phyloP scores from a whole-genome alignment of 2,329 filamentous ascomycete genomes.

The Colletotrichum tanaceti region DNA sequence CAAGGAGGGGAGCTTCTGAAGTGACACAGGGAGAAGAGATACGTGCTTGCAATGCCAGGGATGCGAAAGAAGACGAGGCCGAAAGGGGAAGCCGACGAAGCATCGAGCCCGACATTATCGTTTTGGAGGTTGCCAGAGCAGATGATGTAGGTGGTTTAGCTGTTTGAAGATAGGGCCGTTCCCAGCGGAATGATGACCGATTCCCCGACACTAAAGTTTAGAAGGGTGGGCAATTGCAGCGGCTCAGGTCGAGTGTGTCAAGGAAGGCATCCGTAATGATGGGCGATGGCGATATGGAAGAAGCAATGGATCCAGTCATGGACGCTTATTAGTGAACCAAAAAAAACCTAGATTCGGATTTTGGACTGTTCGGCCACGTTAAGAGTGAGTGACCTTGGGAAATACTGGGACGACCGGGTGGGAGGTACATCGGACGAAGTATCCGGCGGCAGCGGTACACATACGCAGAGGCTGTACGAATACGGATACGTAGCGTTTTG shows the following conservation, averaged over 20 bases:
- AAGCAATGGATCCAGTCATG: constrained; percentile 20
- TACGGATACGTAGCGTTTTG: not conserved
- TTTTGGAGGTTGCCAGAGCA: constrained; percentile 3
- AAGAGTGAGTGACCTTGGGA: not conserved
- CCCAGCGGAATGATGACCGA: constrained; percentile 1
- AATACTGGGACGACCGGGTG: not conserved
- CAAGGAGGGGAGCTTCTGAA: constrained; percentile 1
- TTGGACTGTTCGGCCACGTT: not conserved
- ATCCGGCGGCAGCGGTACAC: not conserved
- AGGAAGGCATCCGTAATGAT: constrained; percentile 8
- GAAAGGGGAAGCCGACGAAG: constrained; percentile 23
- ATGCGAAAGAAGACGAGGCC: constrained; percentile 1
- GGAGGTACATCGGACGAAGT: not conserved
- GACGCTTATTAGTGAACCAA: no score
- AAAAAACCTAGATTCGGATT: no score
- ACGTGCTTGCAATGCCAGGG: not conserved
- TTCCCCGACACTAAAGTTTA: not conserved
- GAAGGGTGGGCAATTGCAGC: not conserved
- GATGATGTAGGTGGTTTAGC: not conserved
- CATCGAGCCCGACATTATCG: not conserved
- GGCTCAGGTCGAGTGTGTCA: not conserved
- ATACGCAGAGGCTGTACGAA: not conserved
- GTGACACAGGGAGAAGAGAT: not conserved
- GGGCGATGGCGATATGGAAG: constrained; percentile 14
- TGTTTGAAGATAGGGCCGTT: not conserved